phyloP scores from a whole-genome alignment of 202 grass and related monocot genomes.

The Bolboschoenoplectus hybrid region DNA sequence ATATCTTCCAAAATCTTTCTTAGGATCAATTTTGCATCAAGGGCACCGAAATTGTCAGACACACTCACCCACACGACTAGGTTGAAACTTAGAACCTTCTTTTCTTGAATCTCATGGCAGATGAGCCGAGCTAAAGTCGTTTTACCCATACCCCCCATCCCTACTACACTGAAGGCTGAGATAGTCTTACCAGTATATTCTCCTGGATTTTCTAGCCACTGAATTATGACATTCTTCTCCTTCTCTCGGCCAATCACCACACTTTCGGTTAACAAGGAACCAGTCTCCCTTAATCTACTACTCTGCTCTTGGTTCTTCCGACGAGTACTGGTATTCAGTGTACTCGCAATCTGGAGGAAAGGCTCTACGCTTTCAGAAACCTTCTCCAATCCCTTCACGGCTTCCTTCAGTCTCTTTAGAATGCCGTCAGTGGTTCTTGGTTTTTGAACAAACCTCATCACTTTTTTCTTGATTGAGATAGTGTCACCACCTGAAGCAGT shows the following conservation, averaged over 20 bases:
- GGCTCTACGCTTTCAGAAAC: not conserved
- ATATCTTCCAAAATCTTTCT: constrained; percentile 57
- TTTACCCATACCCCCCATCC: constrained; percentile 57
- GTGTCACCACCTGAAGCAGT: not conserved
- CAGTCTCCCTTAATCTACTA: constrained; percentile 24
- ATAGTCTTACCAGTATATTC: not conserved
- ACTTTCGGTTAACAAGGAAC: constrained; percentile 21
- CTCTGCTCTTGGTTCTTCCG: not conserved
- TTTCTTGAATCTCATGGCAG: constrained; percentile 23
- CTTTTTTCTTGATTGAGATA: constrained; percentile 22
- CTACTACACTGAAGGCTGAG: constrained; percentile 42
- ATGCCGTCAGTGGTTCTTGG: not conserved
- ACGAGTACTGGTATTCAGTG: not conserved
- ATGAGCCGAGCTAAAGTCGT: constrained; percentile 47
- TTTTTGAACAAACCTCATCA: not conserved
- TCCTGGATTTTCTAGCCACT: constrained; percentile 35
- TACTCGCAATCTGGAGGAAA: constrained; percentile 8
- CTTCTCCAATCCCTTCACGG: constrained; percentile 43
- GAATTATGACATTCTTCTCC: constrained; percentile 20
- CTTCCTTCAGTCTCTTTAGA: constrained; percentile 29
- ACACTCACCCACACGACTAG: constrained; percentile 51
- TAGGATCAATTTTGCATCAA: constrained; percentile 38
- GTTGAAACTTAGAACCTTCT: not conserved
- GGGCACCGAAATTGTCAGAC: constrained; percentile 43
- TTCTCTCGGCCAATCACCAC: constrained; percentile 38